phyloP scores from a whole-genome alignment of 805 yeast species.

The Metschnikowia vanudenii region DNA sequence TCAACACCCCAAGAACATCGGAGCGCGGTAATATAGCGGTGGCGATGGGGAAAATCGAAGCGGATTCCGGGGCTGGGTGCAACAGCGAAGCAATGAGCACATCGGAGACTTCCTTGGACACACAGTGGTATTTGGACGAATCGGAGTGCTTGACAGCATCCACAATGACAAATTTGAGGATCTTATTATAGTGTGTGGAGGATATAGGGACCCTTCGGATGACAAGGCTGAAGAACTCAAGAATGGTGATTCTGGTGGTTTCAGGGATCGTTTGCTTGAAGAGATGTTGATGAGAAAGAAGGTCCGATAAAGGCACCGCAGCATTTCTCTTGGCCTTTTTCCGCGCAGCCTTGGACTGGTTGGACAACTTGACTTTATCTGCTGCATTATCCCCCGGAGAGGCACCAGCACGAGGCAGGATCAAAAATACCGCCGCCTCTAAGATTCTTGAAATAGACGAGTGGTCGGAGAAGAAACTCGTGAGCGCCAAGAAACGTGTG shows the following conservation, averaged over 20 bases:
- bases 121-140: slow-evolving; percentile 21
- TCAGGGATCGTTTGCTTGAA: slow-evolving; percentile 46
- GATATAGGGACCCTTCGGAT: slow-evolving; percentile 53
- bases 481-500: slow-evolving; percentile 29
- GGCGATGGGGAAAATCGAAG: slow-evolving; percentile 72
- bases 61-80: slow-evolving; percentile 64
- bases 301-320: slow-evolving; percentile 59
- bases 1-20: slow-evolving; percentile 54
- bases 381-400: background rate
- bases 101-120: slow-evolving; percentile 33
- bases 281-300: slow-evolving; percentile 61
- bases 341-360: slow-evolving; percentile 21
- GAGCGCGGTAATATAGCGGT: slow-evolving; percentile 50
- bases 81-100: slow-evolving; percentile 55
- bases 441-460: slow-evolving; percentile 54
- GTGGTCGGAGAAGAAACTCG: slow-evolving; percentile 46
- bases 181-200: slow-evolving; percentile 58
- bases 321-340: slow-evolving; percentile 42
- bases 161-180: slow-evolving; percentile 40
- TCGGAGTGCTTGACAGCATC: slow-evolving; percentile 35
- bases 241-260: slow-evolving; percentile 32
- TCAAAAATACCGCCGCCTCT: slow-evolving; percentile 50
- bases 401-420: slow-evolving; percentile 34
- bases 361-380: slow-evolving; percentile 6
- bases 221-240: slow-evolving; percentile 49